Percentiles rank a stretch among this genome's conserved stretches.
Conservation (phyloP, 352 stramenopile species). For the Globisporangium cederbergense region DNA sequence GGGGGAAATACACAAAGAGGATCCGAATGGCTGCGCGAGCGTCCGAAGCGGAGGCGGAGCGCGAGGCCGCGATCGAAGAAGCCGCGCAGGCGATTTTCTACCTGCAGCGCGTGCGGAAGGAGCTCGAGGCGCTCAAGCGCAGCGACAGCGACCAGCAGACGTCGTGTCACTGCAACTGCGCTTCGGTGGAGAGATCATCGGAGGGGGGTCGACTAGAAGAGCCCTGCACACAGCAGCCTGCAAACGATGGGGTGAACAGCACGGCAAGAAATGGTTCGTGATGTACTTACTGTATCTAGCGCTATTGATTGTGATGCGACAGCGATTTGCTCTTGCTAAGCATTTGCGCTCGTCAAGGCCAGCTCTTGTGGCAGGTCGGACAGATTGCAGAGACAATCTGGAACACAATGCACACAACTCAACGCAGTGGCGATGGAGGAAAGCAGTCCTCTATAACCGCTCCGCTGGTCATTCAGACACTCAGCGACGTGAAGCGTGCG, state of each 20-base stretch:
- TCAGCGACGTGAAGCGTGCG: conserved; percentile 15
- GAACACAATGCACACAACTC: conserved; percentile 6
- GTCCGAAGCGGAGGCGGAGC: conserved; percentile 21
- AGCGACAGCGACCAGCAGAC: background rate
- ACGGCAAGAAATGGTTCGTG: conserved; percentile 2
- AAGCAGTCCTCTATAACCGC: background rate
- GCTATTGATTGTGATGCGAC: background rate
- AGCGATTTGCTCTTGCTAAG: background rate
- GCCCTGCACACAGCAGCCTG: background rate
- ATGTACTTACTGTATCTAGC: background rate
- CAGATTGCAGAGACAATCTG: conserved; percentile 23
- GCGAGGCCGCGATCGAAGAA: conserved; percentile 32
- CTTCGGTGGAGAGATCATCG: background rate
- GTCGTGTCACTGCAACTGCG: background rate
- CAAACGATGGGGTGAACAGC: background rate
- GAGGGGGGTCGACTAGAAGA: background rate
- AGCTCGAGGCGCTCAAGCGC: conserved; percentile 5
- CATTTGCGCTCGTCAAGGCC: conserved; percentile 7
- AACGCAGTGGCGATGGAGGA: background rate
- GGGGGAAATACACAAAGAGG: background rate
- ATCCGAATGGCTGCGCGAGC: background rate
- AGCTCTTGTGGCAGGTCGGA: conserved; percentile 23
- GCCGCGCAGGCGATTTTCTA: conserved; percentile 21
- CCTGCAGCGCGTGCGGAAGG: conserved; percentile 4
- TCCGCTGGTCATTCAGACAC: background rate